Evolutionary conservation across 805 yeast species (phyloP).

Genomic region (Saturnispora diversa): DNA sequence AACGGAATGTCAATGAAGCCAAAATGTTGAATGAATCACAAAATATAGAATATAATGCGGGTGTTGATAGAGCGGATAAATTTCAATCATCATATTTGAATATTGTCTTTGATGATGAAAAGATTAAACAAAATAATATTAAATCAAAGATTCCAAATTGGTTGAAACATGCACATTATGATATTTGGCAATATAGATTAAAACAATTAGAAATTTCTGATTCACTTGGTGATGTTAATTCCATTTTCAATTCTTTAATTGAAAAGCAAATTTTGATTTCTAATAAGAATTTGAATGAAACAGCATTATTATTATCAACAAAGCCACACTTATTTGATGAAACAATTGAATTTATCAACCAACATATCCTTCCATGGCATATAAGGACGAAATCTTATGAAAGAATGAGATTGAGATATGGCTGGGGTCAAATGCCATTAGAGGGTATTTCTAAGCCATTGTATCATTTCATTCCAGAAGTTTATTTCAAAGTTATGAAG

Average conservation of each 20-base stretch:
- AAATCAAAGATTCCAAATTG: constrained; percentile 18
- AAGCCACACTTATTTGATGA: constrained; percentile 17
- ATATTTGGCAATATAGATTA: constrained; percentile 27
- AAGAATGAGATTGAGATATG: constrained; percentile 12
- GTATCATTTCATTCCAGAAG: constrained; percentile 10
- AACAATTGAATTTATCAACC: constrained; percentile 25
- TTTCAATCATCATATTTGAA: constrained; percentile 6
- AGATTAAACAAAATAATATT: constrained; percentile 8
- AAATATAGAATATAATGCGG: not conserved
- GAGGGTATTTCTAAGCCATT: constrained; percentile 8
- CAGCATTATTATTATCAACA: constrained; percentile 22
- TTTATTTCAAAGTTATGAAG: constrained; percentile 15
- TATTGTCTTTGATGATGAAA: constrained; percentile 14
- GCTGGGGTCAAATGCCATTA: constrained; percentile 12
- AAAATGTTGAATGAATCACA: constrained; percentile 11
- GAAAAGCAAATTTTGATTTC: constrained; percentile 24
- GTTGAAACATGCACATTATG: constrained; percentile 23
- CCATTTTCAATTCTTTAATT: constrained; percentile 16
- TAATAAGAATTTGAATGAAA: constrained; percentile 22
- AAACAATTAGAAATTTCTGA: constrained; percentile 24
- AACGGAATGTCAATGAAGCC: constrained; percentile 15
- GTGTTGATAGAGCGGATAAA: constrained; percentile 10
- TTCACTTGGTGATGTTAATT: constrained; percentile 15
- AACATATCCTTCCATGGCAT: constrained; percentile 23
- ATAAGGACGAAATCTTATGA: constrained; percentile 9